Evolutionary conservation across 2,329 filamentous ascomycete species (phyloP).

Genomic region (Metarhizium sp.): DNA sequence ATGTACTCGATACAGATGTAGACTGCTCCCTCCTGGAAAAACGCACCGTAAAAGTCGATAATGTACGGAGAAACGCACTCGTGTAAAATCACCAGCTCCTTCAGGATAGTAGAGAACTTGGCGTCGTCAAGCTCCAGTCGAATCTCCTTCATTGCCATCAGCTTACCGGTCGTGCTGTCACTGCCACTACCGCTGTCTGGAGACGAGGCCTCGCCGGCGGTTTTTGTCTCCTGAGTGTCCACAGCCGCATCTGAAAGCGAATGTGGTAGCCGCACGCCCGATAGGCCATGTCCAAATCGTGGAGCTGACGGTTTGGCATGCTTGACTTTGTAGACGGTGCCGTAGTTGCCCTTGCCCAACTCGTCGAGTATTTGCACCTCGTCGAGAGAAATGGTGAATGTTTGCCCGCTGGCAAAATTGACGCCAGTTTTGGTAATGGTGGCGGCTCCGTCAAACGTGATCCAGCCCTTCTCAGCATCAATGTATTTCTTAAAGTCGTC

Average conservation of each 20-base stretch:
- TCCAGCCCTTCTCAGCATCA: slow-evolving; percentile 80
- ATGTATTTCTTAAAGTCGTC: slow-evolving; percentile 68
- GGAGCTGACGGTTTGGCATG: slow-evolving; percentile 60
- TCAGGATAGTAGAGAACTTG: slow-evolving; percentile 94
- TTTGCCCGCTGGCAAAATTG: slow-evolving; percentile 81
- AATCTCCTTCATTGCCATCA: slow-evolving; percentile 99
- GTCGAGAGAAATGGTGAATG: slow-evolving; percentile 89
- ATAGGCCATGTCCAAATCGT: slow-evolving; percentile 50
- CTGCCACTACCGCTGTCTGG: slow-evolving; percentile 20
- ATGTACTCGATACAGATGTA: slow-evolving; percentile 99
- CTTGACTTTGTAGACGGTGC: slow-evolving; percentile 92
- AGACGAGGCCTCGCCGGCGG: slow-evolving; percentile 15
- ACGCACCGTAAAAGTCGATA: slow-evolving; percentile 97
- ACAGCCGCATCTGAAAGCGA: slow-evolving; percentile 26
- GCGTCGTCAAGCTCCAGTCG: slow-evolving; percentile 90
- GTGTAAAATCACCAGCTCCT: slow-evolving; percentile 93
- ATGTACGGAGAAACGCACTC: slow-evolving; percentile 93
- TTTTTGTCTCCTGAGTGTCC: slow-evolving; percentile 13
- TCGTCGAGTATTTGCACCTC: slow-evolving; percentile 91
- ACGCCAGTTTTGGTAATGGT: slow-evolving; percentile 83
- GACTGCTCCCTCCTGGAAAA: slow-evolving; percentile 97
- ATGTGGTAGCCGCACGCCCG: slow-evolving; percentile 31
- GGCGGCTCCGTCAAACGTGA: slow-evolving; percentile 90
- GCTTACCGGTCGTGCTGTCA: slow-evolving; percentile 54
- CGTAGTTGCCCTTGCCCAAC: slow-evolving; percentile 95